Conservation (phyloP, 257 asterid species). For the Fraxinus quadrangulata region DNA sequence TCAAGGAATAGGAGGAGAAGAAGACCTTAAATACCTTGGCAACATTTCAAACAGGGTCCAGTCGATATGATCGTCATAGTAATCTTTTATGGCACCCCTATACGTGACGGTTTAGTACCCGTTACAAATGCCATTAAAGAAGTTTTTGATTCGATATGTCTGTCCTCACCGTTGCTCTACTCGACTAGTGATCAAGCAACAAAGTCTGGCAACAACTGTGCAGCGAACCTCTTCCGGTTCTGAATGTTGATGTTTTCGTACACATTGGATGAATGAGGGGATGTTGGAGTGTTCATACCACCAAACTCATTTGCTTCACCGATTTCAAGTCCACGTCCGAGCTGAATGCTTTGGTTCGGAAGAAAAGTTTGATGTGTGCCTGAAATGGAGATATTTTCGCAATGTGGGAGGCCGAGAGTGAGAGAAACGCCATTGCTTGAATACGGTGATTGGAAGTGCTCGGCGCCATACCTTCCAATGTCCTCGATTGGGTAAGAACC, state of each 20-base stretch:
- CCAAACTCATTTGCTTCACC: slow-evolving; percentile 55
- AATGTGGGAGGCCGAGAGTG: slow-evolving; percentile 84
- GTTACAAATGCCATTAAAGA: too few species aligned
- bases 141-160: background rate
- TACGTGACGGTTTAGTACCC: too few species aligned
- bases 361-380: slow-evolving; percentile 63
- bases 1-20: slow-evolving; percentile 33
- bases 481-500: slow-evolving; percentile 78
- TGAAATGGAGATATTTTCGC: slow-evolving; percentile 70
- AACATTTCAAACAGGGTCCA: background rate
- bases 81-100: too few species aligned
- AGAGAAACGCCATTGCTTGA: slow-evolving; percentile 80
- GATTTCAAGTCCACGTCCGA: slow-evolving; percentile 57
- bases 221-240: slow-evolving; percentile 76
- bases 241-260: slow-evolving; percentile 75
- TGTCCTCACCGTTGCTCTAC: background rate
- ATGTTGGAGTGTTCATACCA: slow-evolving; percentile 43
- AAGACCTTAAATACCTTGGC: slow-evolving; percentile 17
- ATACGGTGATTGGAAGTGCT: slow-evolving; percentile 69
- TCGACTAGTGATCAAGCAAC: slow-evolving; percentile 47
- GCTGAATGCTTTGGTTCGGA: slow-evolving; percentile 56
- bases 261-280: slow-evolving; percentile 51
- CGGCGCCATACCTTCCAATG: slow-evolving; percentile 65
- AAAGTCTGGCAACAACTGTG: slow-evolving; percentile 84
- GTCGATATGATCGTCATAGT: background rate